A percentile compares a stretch with the other conserved stretches of the same genome.
These are phyloP conservation scores for Millerozyma miso DNA, from an alignment of 805 yeast species.

Conservation along the genomic window DNA sequence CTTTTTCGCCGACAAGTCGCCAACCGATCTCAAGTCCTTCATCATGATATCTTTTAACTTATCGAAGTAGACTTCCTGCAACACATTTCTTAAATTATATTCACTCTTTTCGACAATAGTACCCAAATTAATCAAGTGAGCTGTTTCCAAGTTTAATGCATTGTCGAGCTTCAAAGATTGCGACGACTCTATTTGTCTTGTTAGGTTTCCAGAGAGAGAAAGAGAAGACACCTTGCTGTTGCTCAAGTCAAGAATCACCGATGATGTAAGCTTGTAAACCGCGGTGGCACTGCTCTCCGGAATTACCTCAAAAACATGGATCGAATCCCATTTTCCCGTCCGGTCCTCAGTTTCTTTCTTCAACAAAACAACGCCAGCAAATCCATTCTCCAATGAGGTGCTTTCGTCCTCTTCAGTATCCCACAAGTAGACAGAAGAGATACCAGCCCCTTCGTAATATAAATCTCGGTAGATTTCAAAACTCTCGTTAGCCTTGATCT, in stretches of 20 bases:
- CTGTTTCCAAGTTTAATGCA: conserved; percentile 40
- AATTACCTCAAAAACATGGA: conserved; percentile 82
- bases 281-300: conserved; percentile 36
- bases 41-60: conserved; percentile 82
- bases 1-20: conserved; percentile 28
- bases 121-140: conserved; percentile 87
- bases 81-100: conserved; percentile 75
- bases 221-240: conserved; percentile 17
- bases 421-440: conserved; percentile 88
- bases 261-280: conserved; percentile 73
- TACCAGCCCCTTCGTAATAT: conserved; percentile 88
- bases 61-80: conserved; percentile 93
- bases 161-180: conserved; percentile 35
- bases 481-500: conserved; percentile 79
- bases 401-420: conserved; percentile 59
- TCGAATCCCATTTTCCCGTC: conserved; percentile 81
- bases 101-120: conserved; percentile 83
- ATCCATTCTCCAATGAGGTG: conserved; percentile 43
- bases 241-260: conserved; percentile 73
- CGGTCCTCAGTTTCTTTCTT: conserved; percentile 59
- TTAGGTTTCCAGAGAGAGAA: conserved; percentile 74
- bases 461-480: conserved; percentile 90
- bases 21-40: conserved; percentile 39
- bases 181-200: conserved; percentile 72
- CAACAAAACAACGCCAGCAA: conserved; percentile 88